These are phyloP conservation scores for Claviceps purpurea DNA, from an alignment of 2,329 filamentous ascomycete species.

Conservation along the genomic window DNA sequence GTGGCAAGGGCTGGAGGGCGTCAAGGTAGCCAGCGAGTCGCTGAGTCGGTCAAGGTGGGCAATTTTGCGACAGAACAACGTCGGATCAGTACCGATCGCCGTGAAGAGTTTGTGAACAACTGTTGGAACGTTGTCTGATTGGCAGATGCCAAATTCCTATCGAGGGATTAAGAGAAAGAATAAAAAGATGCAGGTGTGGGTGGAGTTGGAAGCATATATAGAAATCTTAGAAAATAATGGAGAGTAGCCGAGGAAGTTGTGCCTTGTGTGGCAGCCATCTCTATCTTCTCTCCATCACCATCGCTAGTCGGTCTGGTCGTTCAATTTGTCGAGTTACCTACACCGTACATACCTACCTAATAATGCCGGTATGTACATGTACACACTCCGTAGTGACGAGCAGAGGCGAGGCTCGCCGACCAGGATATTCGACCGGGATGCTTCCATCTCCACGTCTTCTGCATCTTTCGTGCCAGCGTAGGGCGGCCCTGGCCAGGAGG, in stretches of 20 bases:
- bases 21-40: constrained; percentile 16
- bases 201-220: constrained; percentile 18
- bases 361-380: no score
- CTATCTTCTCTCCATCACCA: background rate
- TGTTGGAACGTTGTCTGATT: constrained; percentile 16
- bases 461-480: no score
- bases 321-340: no score
- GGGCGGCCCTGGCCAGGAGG: no score
- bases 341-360: no score
- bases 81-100: constrained; percentile 13
- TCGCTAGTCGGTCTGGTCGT: no score
- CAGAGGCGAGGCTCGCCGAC: no score
- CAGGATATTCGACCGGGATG: no score
- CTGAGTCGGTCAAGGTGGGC: constrained; percentile 1
- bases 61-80: constrained; percentile 14
- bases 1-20: constrained; percentile 14
- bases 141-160: constrained; percentile 25
- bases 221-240: constrained; percentile 3
- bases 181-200: constrained; percentile 11
- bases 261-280: background rate
- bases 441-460: no score
- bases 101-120: constrained; percentile 7
- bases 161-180: constrained; percentile 8
- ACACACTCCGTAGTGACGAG: no score
- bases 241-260: no score